Base-by-base conservation (phyloP, 148 eudicot genomes). In the Chenopodium quinoa region DNA sequence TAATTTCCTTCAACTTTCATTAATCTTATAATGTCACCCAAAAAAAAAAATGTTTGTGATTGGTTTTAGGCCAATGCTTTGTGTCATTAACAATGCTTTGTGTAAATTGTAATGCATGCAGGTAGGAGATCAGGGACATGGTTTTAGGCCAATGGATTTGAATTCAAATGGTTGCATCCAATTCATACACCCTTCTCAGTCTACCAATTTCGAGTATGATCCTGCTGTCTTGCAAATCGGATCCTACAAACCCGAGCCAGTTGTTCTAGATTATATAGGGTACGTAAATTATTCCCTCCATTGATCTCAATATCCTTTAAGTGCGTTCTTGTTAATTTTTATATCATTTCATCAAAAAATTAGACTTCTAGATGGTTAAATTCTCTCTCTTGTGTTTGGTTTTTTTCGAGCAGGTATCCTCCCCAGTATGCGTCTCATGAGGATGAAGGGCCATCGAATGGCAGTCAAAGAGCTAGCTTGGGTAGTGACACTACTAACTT, bases 241-340 rank as follows among this genome's bases (percentile, higher is more conserved):
- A 71, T 37, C 74, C 0, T 85, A 83, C 85, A 88, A 91, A 73
- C 89, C 86, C 20, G 93, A 93, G 78, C 91, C 92, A 29, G 32
- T 37, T 23, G 66, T 92, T 25, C 86, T 92, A 16, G 89, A 93
- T 40, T 40, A 40, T 73, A 92, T 93, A 31, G 97, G 97, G 99
- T 95, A 91, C 56, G 17, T 50, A 48, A 40, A 9, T 12, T 13
- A 9, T 7, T 12, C 23, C 20, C 65, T 73, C 66, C 1, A 48
- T 65, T 44, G 0, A 48, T 65, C 50, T 73, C 83, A 46, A 60
- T 40, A 40, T 40, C 60, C 20, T 54, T 54, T 22, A 56, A 17
- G 62, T n/a, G 22, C 22, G 62, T 19, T 10, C 44, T 40, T 40
- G 14, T 50, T 10, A 12, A 56, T 17, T 56, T 7, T 17, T 56